Conservation (phyloP, 257 asterid species). For the Perilla frutescens region DNA sequence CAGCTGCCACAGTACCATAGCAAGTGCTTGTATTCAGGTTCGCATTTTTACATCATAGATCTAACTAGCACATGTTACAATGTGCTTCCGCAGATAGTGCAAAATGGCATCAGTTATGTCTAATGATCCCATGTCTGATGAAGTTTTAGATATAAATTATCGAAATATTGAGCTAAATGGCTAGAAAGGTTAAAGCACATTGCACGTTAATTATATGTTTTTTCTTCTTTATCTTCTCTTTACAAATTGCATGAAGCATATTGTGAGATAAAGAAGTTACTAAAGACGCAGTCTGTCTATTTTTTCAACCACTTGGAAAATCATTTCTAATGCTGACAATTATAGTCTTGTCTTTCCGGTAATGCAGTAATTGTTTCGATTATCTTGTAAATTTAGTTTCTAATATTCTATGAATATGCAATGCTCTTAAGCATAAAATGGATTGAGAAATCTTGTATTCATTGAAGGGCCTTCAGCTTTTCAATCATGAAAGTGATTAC, state of each 20-base stretch:
- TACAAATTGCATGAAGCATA: background rate
- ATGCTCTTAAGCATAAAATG: background rate
- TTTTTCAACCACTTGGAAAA: no score
- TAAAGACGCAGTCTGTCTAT: no score
- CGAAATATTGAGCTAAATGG: background rate
- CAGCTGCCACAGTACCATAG: slow-evolving; percentile 77
- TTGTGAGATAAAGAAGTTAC: background rate
- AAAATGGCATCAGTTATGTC: background rate
- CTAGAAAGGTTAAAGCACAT: background rate
- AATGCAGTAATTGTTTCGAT: background rate
- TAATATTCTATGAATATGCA: background rate
- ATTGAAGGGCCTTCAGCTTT: background rate
- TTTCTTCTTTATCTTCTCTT: background rate
- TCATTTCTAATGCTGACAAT: no score
- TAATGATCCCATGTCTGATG: no score
- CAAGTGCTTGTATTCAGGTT: slow-evolving; percentile 89
- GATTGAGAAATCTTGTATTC: background rate
- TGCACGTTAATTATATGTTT: background rate
- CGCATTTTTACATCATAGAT: slow-evolving; percentile 3
- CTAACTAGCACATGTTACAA: background rate
- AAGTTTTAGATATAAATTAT: slow-evolving; percentile 4
- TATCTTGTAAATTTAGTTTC: background rate
- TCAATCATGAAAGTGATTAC: background rate
- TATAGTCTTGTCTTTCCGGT: background rate
- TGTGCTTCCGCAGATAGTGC: background rate